phyloP scores from a whole-genome alignment of 306 rosid genomes.

The Lathyrus sativus region DNA sequence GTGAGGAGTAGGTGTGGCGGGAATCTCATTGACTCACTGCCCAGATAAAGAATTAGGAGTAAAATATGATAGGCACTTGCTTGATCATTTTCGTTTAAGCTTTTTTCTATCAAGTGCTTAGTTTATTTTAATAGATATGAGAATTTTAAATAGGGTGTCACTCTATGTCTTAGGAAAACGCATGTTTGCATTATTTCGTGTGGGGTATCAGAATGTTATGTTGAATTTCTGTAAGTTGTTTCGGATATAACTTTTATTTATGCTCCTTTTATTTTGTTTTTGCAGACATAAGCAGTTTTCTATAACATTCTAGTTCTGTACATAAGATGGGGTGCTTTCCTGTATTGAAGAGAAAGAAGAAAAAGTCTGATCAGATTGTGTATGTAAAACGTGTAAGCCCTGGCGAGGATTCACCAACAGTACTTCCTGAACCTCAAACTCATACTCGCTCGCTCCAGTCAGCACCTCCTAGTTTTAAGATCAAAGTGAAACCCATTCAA shows the following conservation, averaged over 20 bases:
- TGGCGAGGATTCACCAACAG: conserved; percentile 13
- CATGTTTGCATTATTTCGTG: neutral
- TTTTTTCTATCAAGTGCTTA: neutral
- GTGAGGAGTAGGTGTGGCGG: neutral
- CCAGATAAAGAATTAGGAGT: neutral
- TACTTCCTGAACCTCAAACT: conserved; percentile 24
- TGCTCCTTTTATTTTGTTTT: neutral
- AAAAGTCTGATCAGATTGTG: conserved; percentile 2
- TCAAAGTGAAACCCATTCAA: conserved; percentile 14
- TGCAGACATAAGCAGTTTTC: conserved; percentile 15
- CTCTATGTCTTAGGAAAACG: conserved; percentile 1
- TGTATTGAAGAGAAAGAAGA: conserved; percentile 20
- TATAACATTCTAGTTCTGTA: conserved; percentile 11
- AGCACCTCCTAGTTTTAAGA: conserved; percentile 22
- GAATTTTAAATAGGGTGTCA: conserved; percentile 1
- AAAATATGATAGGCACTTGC: neutral
- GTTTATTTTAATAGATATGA: conserved; percentile 3
- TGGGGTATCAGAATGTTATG: neutral
- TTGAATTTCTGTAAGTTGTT: conserved; percentile 5
- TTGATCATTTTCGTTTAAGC: conserved; percentile 25
- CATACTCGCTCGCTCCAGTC: conserved; percentile 19
- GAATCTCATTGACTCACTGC: neutral
- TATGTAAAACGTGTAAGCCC: conserved; percentile 25
- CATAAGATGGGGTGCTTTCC: conserved; percentile 22
- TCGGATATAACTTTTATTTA: neutral